Conservation (phyloP, 352 stramenopile genomes). For the Phytophthora vignae region DNA sequence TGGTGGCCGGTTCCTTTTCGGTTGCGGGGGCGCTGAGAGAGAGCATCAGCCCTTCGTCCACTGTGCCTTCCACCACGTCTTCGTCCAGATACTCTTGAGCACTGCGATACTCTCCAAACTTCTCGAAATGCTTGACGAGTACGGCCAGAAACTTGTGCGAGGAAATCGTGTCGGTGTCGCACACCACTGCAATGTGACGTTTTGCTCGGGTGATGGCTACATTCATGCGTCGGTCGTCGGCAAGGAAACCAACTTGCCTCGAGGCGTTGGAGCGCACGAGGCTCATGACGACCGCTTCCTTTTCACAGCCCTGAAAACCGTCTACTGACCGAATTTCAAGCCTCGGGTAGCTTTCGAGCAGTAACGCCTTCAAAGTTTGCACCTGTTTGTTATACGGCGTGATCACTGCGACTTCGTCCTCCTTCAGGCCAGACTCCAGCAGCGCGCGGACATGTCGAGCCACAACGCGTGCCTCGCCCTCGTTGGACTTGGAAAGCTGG, state of each 20-base stretch:
- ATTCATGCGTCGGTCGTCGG: conserved; percentile 97
- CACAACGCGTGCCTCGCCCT: conserved; percentile 80
- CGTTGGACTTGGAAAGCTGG: conserved; percentile 80
- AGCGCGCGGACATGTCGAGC: conserved; percentile 88
- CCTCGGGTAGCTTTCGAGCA: conserved; percentile 74
- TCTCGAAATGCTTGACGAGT: conserved; percentile 94
- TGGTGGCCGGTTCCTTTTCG: conserved; percentile 4
- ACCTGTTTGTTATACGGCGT: conserved; percentile 99
- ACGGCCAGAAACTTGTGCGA: conserved; percentile 91
- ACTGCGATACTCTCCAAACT: conserved; percentile 91
- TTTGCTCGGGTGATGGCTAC: conserved; percentile 97
- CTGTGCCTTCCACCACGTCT: conserved; percentile 51
- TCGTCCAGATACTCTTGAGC: conserved; percentile 85
- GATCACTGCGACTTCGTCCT: conserved; percentile 96
- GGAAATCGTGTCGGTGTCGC: conserved; percentile 95
- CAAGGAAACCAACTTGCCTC: conserved; percentile 95
- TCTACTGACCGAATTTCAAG: conserved; percentile 96
- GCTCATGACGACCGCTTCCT: conserved; percentile 98
- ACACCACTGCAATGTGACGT: conserved; percentile 95
- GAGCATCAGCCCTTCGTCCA: conserved; percentile 28
- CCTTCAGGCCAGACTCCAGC: conserved; percentile 82
- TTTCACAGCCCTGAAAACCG: conserved; percentile 97
- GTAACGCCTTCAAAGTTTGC: conserved; percentile 90
- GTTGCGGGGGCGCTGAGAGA: conserved; percentile 1
- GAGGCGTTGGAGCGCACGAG: conserved; percentile 94